phyloP scores from a whole-genome alignment of 352 stramenopile genomes.

The Phytophthora fragariae region DNA sequence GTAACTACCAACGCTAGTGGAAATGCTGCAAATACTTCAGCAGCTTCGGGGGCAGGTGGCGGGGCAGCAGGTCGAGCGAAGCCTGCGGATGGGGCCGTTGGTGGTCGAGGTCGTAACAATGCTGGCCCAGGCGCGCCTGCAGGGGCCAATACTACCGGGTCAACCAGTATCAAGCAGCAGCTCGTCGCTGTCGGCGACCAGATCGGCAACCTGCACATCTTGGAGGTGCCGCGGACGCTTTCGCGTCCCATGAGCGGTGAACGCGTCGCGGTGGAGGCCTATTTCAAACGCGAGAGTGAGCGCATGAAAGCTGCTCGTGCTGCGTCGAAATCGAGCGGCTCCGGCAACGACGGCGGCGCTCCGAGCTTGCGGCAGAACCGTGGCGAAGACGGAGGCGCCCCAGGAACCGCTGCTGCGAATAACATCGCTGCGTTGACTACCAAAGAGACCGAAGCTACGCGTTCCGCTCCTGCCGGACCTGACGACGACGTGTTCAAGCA shows the following conservation, averaged over 20 bases:
- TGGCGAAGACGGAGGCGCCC: constrained; percentile 13
- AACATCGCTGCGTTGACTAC: constrained; percentile 2
- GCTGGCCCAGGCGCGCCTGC: constrained; percentile 13
- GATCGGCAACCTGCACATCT: constrained; percentile 93
- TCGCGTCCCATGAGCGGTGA: constrained; percentile 87
- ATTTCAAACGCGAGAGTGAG: constrained; percentile 92
- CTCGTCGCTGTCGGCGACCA: constrained; percentile 92
- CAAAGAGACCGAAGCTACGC: constrained; percentile 30
- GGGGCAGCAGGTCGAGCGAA: constrained; percentile 30
- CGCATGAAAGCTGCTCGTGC: constrained; percentile 58
- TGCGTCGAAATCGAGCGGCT: constrained; percentile 14
- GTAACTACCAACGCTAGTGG: constrained; percentile 25
- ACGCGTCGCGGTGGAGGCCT: constrained; percentile 81
- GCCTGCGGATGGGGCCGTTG: constrained; percentile 19
- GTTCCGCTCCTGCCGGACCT: constrained; percentile 1
- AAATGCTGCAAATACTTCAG: constrained; percentile 20
- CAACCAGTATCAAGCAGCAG: constrained; percentile 82
- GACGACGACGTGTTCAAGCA: constrained; percentile 83
- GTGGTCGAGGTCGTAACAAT: constrained; percentile 29
- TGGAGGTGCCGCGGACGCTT: constrained; percentile 91
- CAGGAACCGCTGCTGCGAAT: constrained; percentile 9
- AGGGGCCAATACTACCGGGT: constrained; percentile 20
- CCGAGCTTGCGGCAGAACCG: constrained; percentile 35
- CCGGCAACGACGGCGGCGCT: constrained; percentile 20
- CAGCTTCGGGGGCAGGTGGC: constrained; percentile 10